Evolutionary conservation across 1,284 basidiomycete species (phyloP), one percentile per base, ranked within the genome.

Genomic region (Salmacisia buchloeana): DNA sequence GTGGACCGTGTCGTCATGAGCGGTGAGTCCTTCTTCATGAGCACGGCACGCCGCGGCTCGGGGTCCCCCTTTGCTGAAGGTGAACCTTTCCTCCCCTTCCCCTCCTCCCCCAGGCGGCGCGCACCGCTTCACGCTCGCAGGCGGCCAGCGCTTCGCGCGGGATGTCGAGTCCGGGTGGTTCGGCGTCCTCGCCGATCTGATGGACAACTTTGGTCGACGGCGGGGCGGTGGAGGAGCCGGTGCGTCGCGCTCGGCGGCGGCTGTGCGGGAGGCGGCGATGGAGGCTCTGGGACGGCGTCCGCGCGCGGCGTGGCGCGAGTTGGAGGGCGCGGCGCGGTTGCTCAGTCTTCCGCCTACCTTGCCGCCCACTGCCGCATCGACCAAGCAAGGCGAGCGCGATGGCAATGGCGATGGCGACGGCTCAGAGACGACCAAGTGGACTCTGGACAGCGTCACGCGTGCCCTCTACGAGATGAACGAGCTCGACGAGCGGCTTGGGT

Each of bases 1-100:
- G 71, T 79, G 2, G 73, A 77, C n/a, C 61, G 72, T 1, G 68
- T 79, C 1, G 59, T 79, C 31, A 74, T 77, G 64, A 58, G 71
- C 0, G 72, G 67, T 68, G 31, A 23, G 66, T 67, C 6, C n/a
- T 60, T 2, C 9, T 41, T 43, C 13, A 54, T 33, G 62, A 34
- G 31, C 63, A 3, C 60, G 56, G 6, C 54, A 61, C 21, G 33
- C 31, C 1, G 58, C 62, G 34, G 61, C 43, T 15, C 18, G 9
- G 18, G 27, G 7, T 25, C 31, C 23, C 31, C 29, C 54, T 34
- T 59, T 59, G 10, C 35, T 38, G 9, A 10, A 9, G 13, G 13
- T 3, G 29, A 39, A n/a, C 15, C 43, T 27, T 4, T 18, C 58
- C 27, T 33, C 15, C 2, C 2, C 35, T 41, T 29, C 7, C 36